phyloP scores from a whole-genome alignment of 2,329 filamentous ascomycete genomes.

The Canariomyces notabilis region DNA sequence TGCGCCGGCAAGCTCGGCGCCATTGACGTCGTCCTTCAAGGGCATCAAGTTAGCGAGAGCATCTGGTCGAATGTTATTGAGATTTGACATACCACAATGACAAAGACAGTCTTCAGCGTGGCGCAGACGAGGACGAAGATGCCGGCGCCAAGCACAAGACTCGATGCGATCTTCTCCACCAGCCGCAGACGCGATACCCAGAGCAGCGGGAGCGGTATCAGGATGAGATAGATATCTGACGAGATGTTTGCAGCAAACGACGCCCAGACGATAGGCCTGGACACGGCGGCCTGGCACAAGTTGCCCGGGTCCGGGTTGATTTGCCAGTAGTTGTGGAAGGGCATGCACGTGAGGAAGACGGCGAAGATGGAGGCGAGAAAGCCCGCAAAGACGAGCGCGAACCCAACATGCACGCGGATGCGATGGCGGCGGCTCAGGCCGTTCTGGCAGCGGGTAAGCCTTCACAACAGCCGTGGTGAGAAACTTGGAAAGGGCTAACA shows the following conservation, averaged over 20 bases:
- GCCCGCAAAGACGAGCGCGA: constrained; percentile 39
- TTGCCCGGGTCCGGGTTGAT: constrained; percentile 51
- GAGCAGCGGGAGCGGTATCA: constrained; percentile 46
- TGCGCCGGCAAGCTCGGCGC: constrained; percentile 30
- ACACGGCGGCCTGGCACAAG: constrained; percentile 43
- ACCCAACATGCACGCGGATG: constrained; percentile 43
- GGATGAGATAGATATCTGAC: constrained; percentile 51
- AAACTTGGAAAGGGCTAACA: constrained; percentile 3
- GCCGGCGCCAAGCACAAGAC: constrained; percentile 32
- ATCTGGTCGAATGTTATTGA: neutral
- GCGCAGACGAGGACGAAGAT: constrained; percentile 34
- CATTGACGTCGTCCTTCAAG: constrained; percentile 22
- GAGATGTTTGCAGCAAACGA: constrained; percentile 45
- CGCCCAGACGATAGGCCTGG: constrained; percentile 42
- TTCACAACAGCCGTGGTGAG: constrained; percentile 4
- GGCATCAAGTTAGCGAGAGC: neutral
- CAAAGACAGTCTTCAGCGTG: constrained; percentile 32
- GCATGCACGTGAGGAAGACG: constrained; percentile 43
- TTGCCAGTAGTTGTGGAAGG: constrained; percentile 48
- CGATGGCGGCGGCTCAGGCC: constrained; percentile 35
- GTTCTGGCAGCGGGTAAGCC: constrained; percentile 29
- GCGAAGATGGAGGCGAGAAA: constrained; percentile 43
- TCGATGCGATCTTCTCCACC: constrained; percentile 32
- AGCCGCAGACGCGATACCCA: constrained; percentile 30
- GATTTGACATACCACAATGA: constrained; percentile 27